A percentile compares a stretch with the other conserved stretches of the same genome.
Conservation (phyloP, 1,284 basidiomycete species). For the Irpex rosettiformis region DNA sequence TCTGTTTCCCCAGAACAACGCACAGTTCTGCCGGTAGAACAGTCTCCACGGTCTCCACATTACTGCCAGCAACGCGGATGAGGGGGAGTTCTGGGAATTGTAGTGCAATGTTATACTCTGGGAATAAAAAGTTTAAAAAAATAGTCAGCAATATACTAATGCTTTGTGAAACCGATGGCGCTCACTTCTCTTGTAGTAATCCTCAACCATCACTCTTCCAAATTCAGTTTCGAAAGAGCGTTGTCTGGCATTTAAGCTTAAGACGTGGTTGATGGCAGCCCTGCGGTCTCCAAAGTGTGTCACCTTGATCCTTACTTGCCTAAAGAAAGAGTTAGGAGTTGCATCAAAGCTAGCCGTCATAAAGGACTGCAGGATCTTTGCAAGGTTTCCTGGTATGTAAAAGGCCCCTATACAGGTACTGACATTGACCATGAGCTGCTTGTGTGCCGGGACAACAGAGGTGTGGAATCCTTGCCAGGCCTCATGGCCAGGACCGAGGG, state of each 20-base stretch:
- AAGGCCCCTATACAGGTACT: conserved; percentile 75
- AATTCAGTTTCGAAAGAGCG: conserved; percentile 50
- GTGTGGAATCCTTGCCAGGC: conserved; percentile 66
- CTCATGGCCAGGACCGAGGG: conserved; percentile 46
- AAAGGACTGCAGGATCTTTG: conserved; percentile 50
- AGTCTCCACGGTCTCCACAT: too few species aligned
- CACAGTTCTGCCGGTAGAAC: too few species aligned
- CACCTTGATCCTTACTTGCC: conserved; percentile 55
- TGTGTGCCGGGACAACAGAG: conserved; percentile 60
- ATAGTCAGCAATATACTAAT: not conserved
- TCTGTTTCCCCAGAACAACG: too few species aligned
- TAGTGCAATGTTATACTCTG: conserved; percentile 58
- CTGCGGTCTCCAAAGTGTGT: conserved; percentile 52
- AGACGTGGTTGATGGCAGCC: conserved; percentile 47
- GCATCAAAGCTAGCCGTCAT: conserved; percentile 37
- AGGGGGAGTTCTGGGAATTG: conserved; percentile 50
- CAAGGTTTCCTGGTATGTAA: conserved; percentile 58
- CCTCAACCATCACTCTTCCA: conserved; percentile 51
- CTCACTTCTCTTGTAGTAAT: conserved; percentile 61
- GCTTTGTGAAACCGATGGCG: not conserved
- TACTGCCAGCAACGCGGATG: conserved; percentile 48
- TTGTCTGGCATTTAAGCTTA: conserved; percentile 38
- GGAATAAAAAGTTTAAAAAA: not conserved
- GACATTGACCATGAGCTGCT: conserved; percentile 70
- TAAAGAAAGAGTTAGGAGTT: conserved; percentile 45